A percentile compares a stretch with the other conserved stretches of the same genome.
phyloP scores from a whole-genome alignment of 805 yeast genomes.

The Barnettozyma vustinii region DNA sequence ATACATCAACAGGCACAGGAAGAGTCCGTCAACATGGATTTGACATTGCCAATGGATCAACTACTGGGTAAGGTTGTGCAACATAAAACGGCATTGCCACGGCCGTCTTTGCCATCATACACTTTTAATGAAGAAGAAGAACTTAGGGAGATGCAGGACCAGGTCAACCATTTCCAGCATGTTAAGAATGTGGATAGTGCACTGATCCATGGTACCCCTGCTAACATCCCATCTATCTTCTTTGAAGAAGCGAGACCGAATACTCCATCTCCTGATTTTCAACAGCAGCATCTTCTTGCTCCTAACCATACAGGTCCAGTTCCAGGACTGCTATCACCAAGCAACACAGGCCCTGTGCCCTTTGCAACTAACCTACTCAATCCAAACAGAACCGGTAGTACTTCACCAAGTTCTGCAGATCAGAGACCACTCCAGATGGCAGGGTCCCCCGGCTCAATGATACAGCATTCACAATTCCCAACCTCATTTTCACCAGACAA shows the following conservation, averaged over 20 bases:
- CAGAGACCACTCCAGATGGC: constrained; percentile 29
- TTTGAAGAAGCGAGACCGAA: constrained; percentile 22
- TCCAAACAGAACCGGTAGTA: constrained; percentile 2
- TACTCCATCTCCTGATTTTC: constrained; percentile 16
- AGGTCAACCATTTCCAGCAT: constrained; percentile 67
- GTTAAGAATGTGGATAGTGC: constrained; percentile 73
- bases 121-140: constrained; percentile 63
- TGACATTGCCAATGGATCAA: constrained; percentile 75
- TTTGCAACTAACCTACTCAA: constrained; percentile 20
- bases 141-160: constrained; percentile 68
- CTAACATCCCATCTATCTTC: constrained; percentile 40
- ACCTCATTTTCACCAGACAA: constrained; percentile 6
- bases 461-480: constrained; percentile 8
- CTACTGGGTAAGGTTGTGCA: constrained; percentile 29
- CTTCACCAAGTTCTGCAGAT: not conserved
- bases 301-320: constrained; percentile 27
- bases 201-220: constrained; percentile 63
- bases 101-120: constrained; percentile 31
- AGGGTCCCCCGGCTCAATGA: constrained; percentile 30
- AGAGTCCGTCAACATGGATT: constrained; percentile 39
- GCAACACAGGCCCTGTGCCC: constrained; percentile 16
- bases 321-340: constrained; percentile 15
- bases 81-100: constrained; percentile 12
- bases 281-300: constrained; percentile 13
- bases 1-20: constrained; percentile 3